A percentile compares a stretch with the other conserved stretches of the same genome.
phyloP scores from a whole-genome alignment of 2,329 filamentous ascomycete species.

The Alternaria sp. region DNA sequence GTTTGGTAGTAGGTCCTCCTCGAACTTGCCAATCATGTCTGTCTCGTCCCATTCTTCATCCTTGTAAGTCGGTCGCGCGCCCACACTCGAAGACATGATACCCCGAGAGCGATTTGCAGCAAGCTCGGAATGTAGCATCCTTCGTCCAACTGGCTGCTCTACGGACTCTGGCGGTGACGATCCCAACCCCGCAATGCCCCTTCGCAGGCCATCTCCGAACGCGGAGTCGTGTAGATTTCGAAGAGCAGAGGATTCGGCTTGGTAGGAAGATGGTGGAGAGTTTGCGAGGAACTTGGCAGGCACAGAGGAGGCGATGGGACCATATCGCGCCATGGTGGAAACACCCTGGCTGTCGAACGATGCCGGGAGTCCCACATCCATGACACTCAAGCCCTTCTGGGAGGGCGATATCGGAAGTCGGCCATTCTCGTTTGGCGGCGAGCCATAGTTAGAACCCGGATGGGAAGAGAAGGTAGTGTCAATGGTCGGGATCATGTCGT shows the following conservation, averaged over 20 bases:
- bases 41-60: constrained; percentile 63
- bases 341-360: constrained; percentile 97
- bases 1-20: constrained; percentile 87
- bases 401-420: constrained; percentile 82
- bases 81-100: constrained; percentile 68
- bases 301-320: constrained; percentile 89
- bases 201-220: constrained; percentile 74
- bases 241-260: constrained; percentile 67
- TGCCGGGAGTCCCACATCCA: constrained; percentile 90
- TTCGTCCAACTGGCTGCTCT: constrained; percentile 70
- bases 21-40: constrained; percentile 73
- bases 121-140: constrained; percentile 69
- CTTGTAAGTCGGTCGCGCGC: constrained; percentile 56
- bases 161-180: constrained; percentile 68
- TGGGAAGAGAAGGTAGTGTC: constrained; percentile 68
- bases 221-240: constrained; percentile 70
- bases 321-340: constrained; percentile 87
- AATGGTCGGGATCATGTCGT: constrained; percentile 63
- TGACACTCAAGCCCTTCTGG: constrained; percentile 79
- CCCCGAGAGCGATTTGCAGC: constrained; percentile 64
- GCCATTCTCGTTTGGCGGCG: constrained; percentile 72
- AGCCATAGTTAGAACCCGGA: constrained; percentile 75
- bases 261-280: constrained; percentile 73
- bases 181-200: constrained; percentile 41
- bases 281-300: constrained; percentile 92